phyloP scores from a whole-genome alignment of 2,329 filamentous ascomycete genomes.

The Graphilbum ipis-grandicollis region DNA sequence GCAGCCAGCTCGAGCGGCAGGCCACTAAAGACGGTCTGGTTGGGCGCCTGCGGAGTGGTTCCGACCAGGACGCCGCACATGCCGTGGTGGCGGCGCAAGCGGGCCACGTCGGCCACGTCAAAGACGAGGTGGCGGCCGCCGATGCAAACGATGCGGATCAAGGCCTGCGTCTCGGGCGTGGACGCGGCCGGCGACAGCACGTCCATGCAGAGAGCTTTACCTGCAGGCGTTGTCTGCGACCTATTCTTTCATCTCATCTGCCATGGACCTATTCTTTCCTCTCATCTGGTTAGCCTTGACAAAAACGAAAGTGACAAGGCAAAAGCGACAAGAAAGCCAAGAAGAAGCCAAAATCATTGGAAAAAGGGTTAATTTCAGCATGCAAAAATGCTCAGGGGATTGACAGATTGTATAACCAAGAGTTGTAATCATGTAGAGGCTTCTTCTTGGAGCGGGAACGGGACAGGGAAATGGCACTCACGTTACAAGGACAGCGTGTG shows the following conservation, averaged over 20 bases:
- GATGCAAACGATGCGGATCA: slow-evolving; percentile 63
- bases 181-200: background rate
- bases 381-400: slow-evolving; percentile 33
- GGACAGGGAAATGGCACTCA: background rate
- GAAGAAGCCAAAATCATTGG: slow-evolving; percentile 6
- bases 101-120: slow-evolving; percentile 62
- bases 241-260: too few species aligned
- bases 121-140: slow-evolving; percentile 77
- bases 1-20: slow-evolving; percentile 78
- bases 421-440: slow-evolving; percentile 28
- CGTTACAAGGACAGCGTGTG: too few species aligned
- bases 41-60: slow-evolving; percentile 77
- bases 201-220: background rate
- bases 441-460: background rate
- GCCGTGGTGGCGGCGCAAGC: slow-evolving; percentile 62
- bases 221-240: too few species aligned
- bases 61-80: slow-evolving; percentile 78
- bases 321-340: slow-evolving; percentile 10
- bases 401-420: slow-evolving; percentile 38
- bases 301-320: too few species aligned
- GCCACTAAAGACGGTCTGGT: slow-evolving; percentile 87
- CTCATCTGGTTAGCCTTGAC: too few species aligned
- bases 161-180: background rate
- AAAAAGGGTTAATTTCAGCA: slow-evolving; percentile 15
- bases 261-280: too few species aligned